A percentile compares a stretch with the other conserved stretches of the same genome.
phyloP scores from a whole-genome alignment of 2,329 filamentous ascomycete genomes.

The Aspergillus awamori region DNA sequence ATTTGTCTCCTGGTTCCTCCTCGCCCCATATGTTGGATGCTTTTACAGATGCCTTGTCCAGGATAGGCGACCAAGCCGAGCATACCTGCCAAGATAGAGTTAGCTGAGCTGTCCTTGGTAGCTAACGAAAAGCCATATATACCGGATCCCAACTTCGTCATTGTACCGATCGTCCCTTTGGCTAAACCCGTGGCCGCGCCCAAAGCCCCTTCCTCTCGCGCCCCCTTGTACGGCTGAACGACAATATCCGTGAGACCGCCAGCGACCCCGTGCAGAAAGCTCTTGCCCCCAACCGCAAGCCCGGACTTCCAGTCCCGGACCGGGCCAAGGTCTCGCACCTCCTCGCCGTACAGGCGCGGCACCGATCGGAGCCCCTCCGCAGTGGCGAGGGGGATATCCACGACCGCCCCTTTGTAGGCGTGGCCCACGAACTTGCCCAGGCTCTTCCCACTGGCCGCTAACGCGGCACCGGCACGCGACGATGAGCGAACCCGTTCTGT shows the following conservation, averaged over 20 bases:
- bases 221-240: conserved; percentile 31
- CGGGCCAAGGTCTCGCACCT: conserved; percentile 31
- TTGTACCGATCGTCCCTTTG: not conserved
- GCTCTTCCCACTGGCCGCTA: not conserved
- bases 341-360: conserved; percentile 40
- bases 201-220: conserved; percentile 30
- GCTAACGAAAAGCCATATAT: no score
- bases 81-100: no score
- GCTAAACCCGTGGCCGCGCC: conserved; percentile 33
- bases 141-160: no score
- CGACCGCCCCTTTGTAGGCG: conserved; percentile 1
- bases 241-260: conserved; percentile 34
- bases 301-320: conserved; percentile 37
- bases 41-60: no score
- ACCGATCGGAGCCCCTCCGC: conserved; percentile 37
- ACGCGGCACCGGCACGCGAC: no score
- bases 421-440: not conserved
- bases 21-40: no score
- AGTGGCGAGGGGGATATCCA: conserved; percentile 39
- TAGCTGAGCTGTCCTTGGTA: no score
- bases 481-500: no score
- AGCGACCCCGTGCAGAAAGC: conserved; percentile 32
- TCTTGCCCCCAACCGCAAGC: conserved; percentile 31
- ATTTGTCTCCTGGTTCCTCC: no score
- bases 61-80: no score